Evolutionary conservation across 352 stramenopile genomes (phyloP).

Genomic region (Albugo candida): DNA sequence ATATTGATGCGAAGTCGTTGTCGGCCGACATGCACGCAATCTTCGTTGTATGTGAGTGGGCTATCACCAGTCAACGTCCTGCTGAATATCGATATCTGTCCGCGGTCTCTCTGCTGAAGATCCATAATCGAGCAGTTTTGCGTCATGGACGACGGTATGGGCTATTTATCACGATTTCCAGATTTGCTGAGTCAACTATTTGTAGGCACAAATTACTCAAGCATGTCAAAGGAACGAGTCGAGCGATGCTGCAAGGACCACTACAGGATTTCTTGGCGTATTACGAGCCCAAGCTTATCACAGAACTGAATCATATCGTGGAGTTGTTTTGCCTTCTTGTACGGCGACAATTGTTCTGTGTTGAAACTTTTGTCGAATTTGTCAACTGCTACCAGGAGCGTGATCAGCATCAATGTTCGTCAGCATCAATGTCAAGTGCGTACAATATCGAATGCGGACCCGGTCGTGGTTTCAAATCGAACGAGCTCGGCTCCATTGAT

Average conservation of each 20-base stretch:
- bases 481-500: constrained; percentile 24
- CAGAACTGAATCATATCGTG: constrained; percentile 60
- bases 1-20: constrained; percentile 8
- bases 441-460: constrained; percentile 77
- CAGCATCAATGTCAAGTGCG: constrained; percentile 39
- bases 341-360: constrained; percentile 43
- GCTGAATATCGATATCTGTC: constrained; percentile 70
- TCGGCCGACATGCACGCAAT: constrained; percentile 50
- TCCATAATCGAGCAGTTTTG: constrained; percentile 49
- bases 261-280: constrained; percentile 50
- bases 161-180: neutral
- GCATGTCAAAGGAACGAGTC: constrained; percentile 21
- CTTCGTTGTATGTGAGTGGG: constrained; percentile 68
- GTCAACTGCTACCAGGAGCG: constrained; percentile 29
- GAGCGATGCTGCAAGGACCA: constrained; percentile 51
- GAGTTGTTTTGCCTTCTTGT: constrained; percentile 68
- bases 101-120: constrained; percentile 55
- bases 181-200: constrained; percentile 1
- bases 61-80: constrained; percentile 55
- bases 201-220: constrained; percentile 26
- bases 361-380: constrained; percentile 57
- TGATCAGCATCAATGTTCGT: constrained; percentile 4
- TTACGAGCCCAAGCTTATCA: constrained; percentile 60
- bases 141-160: constrained; percentile 38
- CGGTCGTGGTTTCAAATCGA: constrained; percentile 69